Percentiles rank a stretch among this genome's conserved stretches.
phyloP scores from a whole-genome alignment of 257 asterid genomes.

The Salvia hispanica region DNA sequence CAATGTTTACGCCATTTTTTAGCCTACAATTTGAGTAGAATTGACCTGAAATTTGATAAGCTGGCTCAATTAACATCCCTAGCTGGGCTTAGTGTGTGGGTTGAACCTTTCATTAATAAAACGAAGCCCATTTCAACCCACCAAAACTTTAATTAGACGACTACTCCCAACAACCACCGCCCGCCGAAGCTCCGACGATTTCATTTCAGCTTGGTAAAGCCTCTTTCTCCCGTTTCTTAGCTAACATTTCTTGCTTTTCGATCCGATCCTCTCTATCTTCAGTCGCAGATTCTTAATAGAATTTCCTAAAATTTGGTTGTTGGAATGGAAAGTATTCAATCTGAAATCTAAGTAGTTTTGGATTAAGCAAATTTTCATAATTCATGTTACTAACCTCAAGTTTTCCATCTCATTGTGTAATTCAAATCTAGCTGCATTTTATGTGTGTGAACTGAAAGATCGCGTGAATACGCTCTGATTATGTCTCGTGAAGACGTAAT shows the following conservation, averaged over 20 bases:
- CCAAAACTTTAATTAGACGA: constrained; percentile 16
- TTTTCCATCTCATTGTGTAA: not conserved
- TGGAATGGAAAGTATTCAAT: constrained; percentile 13
- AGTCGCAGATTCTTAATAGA: constrained; percentile 4
- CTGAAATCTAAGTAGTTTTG: constrained; percentile 7
- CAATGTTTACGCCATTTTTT: too few species aligned
- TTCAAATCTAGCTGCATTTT: constrained; percentile 20
- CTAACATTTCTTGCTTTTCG: constrained; percentile 13
- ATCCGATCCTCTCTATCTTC: constrained; percentile 17
- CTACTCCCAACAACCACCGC: constrained; percentile 29
- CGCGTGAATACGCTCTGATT: constrained; percentile 3
- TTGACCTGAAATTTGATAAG: too few species aligned
- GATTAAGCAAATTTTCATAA: not conserved
- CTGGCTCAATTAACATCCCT: too few species aligned
- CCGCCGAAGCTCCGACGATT: constrained; percentile 22
- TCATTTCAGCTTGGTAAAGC: not conserved
- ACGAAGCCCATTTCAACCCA: constrained; percentile 23
- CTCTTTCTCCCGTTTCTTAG: not conserved
- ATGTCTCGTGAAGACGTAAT: not conserved
- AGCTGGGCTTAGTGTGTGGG: not conserved
- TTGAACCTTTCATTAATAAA: not conserved
- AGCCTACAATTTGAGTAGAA: too few species aligned
- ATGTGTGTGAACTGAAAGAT: not conserved
- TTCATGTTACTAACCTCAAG: not conserved
- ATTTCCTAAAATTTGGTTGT: not conserved